A percentile compares a stretch with the other conserved stretches of the same genome.
phyloP scores from a whole-genome alignment of 805 yeast species.

The Isabelozyma rhagii region DNA sequence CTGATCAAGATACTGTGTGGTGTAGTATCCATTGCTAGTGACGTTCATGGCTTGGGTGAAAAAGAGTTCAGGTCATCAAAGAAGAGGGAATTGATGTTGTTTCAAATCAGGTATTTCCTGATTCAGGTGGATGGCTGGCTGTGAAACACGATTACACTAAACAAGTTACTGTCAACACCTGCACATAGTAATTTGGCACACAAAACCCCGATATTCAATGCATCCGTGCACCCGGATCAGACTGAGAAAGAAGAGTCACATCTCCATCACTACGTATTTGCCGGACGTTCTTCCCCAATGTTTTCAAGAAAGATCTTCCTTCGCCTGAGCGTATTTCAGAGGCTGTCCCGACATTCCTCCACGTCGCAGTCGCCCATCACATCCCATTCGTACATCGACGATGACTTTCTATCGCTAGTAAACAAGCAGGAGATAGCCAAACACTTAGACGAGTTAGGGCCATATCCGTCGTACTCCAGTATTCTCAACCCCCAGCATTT shows the following conservation, averaged over 20 bases:
- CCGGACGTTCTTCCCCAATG: too few relatives aligned
- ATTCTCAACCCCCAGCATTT: conserved; percentile 66
- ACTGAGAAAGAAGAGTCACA: too few relatives aligned
- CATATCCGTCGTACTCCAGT: conserved; percentile 39
- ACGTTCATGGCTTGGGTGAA: conserved; percentile 29
- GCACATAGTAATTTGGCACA: not conserved
- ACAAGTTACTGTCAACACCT: not conserved
- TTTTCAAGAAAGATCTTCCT: not conserved
- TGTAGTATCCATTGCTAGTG: conserved; percentile 38
- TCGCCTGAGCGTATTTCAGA: not conserved
- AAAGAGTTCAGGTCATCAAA: not conserved
- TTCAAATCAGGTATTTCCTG: not conserved
- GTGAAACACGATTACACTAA: not conserved
- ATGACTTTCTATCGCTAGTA: conserved; percentile 30
- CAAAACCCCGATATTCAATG: not conserved
- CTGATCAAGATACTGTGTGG: conserved; percentile 32
- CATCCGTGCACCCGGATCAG: not conserved
- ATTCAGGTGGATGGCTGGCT: not conserved
- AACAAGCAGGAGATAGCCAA: conserved; percentile 25
- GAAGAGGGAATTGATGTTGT: not conserved
- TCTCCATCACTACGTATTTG: too few relatives aligned
- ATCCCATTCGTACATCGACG: conserved; percentile 27
- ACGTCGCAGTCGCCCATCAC: conserved; percentile 15
- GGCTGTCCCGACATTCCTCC: not conserved
- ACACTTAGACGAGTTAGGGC: conserved; percentile 34